Percentiles rank a stretch among this genome's conserved stretches.
Evolutionary conservation across 1,139 yeast genomes (phyloP).

Genomic region (Kluyveromyces marxianus): DNA sequence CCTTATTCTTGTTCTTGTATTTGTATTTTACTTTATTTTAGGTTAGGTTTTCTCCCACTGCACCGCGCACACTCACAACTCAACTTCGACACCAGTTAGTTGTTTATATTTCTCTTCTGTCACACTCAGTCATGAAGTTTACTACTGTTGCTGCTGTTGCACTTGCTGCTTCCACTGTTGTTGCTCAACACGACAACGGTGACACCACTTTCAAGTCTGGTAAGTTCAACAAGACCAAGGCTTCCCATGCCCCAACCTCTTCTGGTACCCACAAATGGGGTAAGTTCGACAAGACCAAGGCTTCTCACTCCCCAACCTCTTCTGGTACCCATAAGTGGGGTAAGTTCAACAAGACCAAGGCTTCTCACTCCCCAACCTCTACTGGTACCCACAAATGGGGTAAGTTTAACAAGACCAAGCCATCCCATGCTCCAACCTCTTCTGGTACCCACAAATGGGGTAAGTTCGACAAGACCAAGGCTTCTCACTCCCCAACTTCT

Average conservation of each 20-base stretch:
- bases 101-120: neutral
- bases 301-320: slow-evolving; percentile 40
- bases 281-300: slow-evolving; percentile 42
- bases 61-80: no score
- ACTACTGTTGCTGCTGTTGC: slow-evolving; percentile 31
- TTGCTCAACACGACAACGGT: slow-evolving; percentile 18
- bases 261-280: slow-evolving; percentile 42
- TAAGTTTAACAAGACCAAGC: slow-evolving; percentile 33
- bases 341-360: slow-evolving; percentile 44
- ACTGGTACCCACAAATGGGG: slow-evolving; percentile 41
- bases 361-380: slow-evolving; percentile 40
- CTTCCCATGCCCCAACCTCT: slow-evolving; percentile 29
- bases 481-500: slow-evolving; percentile 30
- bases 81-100: no score
- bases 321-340: slow-evolving; percentile 43
- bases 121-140: slow-evolving; percentile 31
- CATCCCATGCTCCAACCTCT: slow-evolving; percentile 30
- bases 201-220: slow-evolving; percentile 29
- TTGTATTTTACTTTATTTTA: no score
- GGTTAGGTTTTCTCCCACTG: no score
- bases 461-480: slow-evolving; percentile 43
- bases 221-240: slow-evolving; percentile 42
- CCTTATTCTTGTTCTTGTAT: no score
- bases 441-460: slow-evolving; percentile 43
- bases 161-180: slow-evolving; percentile 28